Percentiles rank a stretch among this genome's conserved stretches.
Conservation (phyloP, 176 grass and related monocot species). For the Triticum monococcum region DNA sequence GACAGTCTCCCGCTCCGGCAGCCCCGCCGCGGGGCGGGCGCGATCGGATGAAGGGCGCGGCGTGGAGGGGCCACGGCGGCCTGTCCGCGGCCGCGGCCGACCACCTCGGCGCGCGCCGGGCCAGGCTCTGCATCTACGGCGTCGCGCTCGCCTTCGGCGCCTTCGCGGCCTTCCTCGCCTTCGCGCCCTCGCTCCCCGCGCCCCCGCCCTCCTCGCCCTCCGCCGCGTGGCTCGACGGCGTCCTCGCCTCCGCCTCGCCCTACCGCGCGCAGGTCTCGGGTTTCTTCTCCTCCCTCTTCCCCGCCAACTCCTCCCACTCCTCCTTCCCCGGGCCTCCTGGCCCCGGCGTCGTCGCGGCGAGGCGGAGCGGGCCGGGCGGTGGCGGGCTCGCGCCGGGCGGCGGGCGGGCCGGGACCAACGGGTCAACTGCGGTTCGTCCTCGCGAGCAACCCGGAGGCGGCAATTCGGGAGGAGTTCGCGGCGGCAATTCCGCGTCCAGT, state of each 20-base stretch:
- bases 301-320: constrained; percentile 37
- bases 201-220: constrained; percentile 13
- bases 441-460: constrained; percentile 3
- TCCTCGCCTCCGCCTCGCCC: constrained; percentile 59
- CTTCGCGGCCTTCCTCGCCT: constrained; percentile 55
- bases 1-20: neutral
- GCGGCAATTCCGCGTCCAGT: neutral
- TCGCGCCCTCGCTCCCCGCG: constrained; percentile 51
- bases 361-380: constrained; percentile 18
- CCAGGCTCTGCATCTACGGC: constrained; percentile 72
- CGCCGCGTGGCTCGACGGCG: constrained; percentile 60
- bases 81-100: constrained; percentile 24
- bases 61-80: constrained; percentile 33
- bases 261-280: constrained; percentile 61
- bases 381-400: neutral
- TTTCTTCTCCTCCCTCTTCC: constrained; percentile 63
- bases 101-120: constrained; percentile 37
- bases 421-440: neutral
- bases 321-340: constrained; percentile 16
- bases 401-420: neutral
- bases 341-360: neutral
- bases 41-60: constrained; percentile 46
- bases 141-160: constrained; percentile 62
- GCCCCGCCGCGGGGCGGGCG: neutral
- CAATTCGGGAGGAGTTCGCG: constrained; percentile 14